A percentile compares a stretch with the other conserved stretches of the same genome.
Evolutionary conservation across 805 yeast genomes (phyloP).

Genomic region (Sugiyamaella boreocaroliniensis): DNA sequence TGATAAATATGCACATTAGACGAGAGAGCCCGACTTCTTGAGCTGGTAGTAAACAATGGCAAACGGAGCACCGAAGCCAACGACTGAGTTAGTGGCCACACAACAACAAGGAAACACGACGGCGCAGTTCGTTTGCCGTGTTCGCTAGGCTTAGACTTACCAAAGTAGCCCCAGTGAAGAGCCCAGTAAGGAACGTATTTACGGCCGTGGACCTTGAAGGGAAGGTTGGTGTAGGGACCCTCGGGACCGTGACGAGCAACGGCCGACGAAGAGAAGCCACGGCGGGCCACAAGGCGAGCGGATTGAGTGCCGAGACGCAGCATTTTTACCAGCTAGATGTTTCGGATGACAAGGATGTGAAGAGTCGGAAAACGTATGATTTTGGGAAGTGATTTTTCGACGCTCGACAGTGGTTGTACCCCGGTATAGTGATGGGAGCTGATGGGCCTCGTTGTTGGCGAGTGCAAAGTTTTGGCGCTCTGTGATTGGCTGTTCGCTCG

Average conservation of each 20-base stretch:
- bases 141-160: slow-evolving; percentile 29
- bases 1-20: slow-evolving; percentile 14
- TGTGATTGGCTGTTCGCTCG: not conserved
- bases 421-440: not conserved
- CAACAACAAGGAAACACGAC: no score
- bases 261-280: slow-evolving; percentile 30
- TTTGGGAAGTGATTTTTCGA: not conserved
- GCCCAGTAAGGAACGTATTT: slow-evolving; percentile 74
- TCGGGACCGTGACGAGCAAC: slow-evolving; percentile 54
- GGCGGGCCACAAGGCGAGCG: slow-evolving; percentile 18
- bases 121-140: not conserved
- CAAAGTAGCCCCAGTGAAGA: slow-evolving; percentile 72
- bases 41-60: slow-evolving; percentile 71
- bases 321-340: slow-evolving; percentile 4
- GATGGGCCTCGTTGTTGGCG: not conserved
- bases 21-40: slow-evolving; percentile 72
- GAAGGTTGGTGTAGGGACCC: slow-evolving; percentile 88
- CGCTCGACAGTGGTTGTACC: not conserved
- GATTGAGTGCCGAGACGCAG: slow-evolving; percentile 15
- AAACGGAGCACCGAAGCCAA: slow-evolving; percentile 73
- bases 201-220: slow-evolving; percentile 91
- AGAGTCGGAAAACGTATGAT: not conserved
- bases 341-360: not conserved
- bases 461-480: not conserved
- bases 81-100: slow-evolving; percentile 26